These are phyloP conservation scores for Prunus fruticosa DNA, from an alignment of 306 rosid species.

Conservation along the genomic window DNA sequence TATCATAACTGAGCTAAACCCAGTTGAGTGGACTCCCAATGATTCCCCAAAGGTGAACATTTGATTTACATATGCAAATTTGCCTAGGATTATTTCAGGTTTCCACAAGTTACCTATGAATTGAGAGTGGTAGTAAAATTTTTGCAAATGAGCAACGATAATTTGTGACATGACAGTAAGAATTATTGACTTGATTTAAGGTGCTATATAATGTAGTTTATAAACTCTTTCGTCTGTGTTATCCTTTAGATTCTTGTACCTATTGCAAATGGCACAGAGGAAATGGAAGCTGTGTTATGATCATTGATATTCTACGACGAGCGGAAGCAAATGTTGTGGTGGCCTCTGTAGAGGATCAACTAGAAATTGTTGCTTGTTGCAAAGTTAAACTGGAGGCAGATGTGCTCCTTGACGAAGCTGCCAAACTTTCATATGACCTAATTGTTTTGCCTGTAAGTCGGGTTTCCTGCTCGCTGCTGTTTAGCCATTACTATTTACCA, in stretches of 20 bases:
- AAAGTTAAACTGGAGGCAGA: conserved; percentile 84
- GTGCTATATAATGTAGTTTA: background rate
- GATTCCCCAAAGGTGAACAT: conserved; percentile 66
- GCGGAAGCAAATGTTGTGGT: conserved; percentile 87
- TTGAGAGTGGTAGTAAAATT: too few relatives aligned
- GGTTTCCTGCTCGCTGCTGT: background rate
- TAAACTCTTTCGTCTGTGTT: conserved; percentile 25
- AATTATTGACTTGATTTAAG: background rate
- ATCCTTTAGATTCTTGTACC: conserved; percentile 82
- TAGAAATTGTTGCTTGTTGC: conserved; percentile 67
- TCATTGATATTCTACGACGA: conserved; percentile 71
- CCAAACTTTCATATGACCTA: conserved; percentile 64
- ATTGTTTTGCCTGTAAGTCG: conserved; percentile 79
- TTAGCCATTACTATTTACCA: background rate
- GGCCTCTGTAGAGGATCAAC: conserved; percentile 74
- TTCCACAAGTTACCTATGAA: too few relatives aligned
- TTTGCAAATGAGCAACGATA: background rate
- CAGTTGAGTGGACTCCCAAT: conserved; percentile 63
- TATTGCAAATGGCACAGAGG: conserved; percentile 83
- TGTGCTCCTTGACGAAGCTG: conserved; percentile 73
- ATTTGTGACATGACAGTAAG: background rate
- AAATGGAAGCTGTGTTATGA: conserved; percentile 84
- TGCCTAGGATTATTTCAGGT: background rate
- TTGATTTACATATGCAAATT: background rate
- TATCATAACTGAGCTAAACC: conserved; percentile 65